These are phyloP conservation scores for Globisporangium solare DNA, from an alignment of 352 stramenopile genomes.

Conservation along the genomic window DNA sequence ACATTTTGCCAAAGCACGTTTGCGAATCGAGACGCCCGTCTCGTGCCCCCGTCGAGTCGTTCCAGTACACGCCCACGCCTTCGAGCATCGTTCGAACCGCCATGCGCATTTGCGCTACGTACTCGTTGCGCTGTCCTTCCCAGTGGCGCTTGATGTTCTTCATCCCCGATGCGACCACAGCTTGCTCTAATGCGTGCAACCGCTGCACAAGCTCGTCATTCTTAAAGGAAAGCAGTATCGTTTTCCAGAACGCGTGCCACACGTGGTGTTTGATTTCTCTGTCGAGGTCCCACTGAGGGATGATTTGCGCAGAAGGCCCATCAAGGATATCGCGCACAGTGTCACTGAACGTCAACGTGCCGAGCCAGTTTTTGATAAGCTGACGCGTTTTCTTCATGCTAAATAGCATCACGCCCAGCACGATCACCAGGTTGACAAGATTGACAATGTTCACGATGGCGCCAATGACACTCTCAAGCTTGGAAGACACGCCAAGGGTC, in stretches of 20 bases:
- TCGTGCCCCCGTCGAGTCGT: slow-evolving; percentile 21
- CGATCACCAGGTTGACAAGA: slow-evolving; percentile 32
- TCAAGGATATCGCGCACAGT: slow-evolving; percentile 32
- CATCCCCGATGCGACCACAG: slow-evolving; percentile 24
- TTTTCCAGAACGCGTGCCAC: slow-evolving; percentile 50
- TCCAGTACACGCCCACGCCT: slow-evolving; percentile 44
- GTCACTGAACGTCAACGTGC: slow-evolving; percentile 43
- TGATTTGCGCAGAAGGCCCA: slow-evolving; percentile 18
- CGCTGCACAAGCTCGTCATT: slow-evolving; percentile 24
- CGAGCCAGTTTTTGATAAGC: slow-evolving; percentile 34
- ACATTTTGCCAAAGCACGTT: slow-evolving; percentile 48
- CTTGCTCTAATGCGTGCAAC: slow-evolving; percentile 25
- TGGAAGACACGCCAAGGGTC: slow-evolving; percentile 14
- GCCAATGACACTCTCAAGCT: slow-evolving; percentile 21
- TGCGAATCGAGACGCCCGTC: slow-evolving; percentile 34
- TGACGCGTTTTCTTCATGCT: slow-evolving; percentile 26
- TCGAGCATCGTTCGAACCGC: slow-evolving; percentile 25
- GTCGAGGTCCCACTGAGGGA: slow-evolving; percentile 34
- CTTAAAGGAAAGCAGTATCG: slow-evolving; percentile 20
- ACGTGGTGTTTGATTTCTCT: slow-evolving; percentile 43
- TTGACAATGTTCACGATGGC: slow-evolving; percentile 40
- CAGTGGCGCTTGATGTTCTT: slow-evolving; percentile 34
- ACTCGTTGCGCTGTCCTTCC: slow-evolving; percentile 22
- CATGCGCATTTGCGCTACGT: slow-evolving; percentile 24
- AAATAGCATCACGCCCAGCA: slow-evolving; percentile 31